A percentile compares a stretch with the other conserved stretches of the same genome.
phyloP scores from a whole-genome alignment of 2,329 filamentous ascomycete genomes.

The Chaetomiaceae sp. region DNA sequence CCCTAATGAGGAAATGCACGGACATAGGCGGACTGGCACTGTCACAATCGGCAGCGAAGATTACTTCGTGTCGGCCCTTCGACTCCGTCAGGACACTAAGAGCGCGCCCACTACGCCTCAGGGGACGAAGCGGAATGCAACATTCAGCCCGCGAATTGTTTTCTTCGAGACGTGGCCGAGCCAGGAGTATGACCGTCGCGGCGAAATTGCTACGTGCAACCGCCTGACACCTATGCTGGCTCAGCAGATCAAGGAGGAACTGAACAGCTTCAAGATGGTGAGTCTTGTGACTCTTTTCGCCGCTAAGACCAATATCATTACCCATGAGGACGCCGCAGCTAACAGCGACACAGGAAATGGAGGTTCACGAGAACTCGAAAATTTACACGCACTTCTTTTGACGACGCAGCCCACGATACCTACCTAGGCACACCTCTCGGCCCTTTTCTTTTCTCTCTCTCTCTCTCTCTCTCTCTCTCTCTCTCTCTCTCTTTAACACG shows the following conservation, averaged over 20 bases:
- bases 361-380: slow-evolving; percentile 97
- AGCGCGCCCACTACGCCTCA: slow-evolving; percentile 77
- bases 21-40: slow-evolving; percentile 62
- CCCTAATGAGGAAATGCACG: slow-evolving; percentile 69
- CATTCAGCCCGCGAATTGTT: slow-evolving; percentile 87
- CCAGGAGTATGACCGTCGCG: slow-evolving; percentile 91
- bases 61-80: slow-evolving; percentile 77
- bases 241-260: slow-evolving; percentile 98
- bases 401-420: slow-evolving; percentile 35
- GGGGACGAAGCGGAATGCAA: slow-evolving; percentile 58
- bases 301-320: background rate
- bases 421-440: slow-evolving; percentile 22
- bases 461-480: slow-evolving; percentile 27
- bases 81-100: slow-evolving; percentile 70
- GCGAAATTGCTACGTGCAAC: slow-evolving; percentile 96
- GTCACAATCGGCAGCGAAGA: slow-evolving; percentile 77
- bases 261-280: slow-evolving; percentile 99
- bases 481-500: slow-evolving; percentile 25
- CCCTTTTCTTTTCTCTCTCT: slow-evolving; percentile 30
- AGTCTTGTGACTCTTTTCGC: slow-evolving; percentile 35
- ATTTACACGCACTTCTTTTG: slow-evolving; percentile 99
- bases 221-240: slow-evolving; percentile 93
- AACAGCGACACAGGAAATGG: slow-evolving; percentile 76
- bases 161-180: slow-evolving; percentile 97
- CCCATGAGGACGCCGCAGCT: background rate